Percentiles rank a stretch among this genome's conserved stretches.
phyloP scores from a whole-genome alignment of 148 eudicot genomes.

The Rhododendron vialii region DNA sequence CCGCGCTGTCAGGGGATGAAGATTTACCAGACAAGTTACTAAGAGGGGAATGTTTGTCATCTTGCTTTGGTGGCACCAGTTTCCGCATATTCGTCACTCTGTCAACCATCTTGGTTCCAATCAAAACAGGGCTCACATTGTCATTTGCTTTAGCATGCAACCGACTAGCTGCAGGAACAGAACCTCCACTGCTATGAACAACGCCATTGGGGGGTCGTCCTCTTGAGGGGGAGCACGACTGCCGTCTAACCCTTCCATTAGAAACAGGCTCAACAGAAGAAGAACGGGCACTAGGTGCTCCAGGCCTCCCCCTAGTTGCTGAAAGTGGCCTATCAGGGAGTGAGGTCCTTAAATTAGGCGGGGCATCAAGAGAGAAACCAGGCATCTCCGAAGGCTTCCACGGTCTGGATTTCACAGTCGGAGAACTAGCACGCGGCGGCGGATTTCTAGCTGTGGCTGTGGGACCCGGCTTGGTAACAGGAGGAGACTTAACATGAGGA shows the following conservation, averaged over 20 bases:
- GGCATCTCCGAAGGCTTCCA: constrained; percentile 99
- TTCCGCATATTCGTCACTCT: constrained; percentile 95
- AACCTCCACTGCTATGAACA: constrained; percentile 59
- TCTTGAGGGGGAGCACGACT: constrained; percentile 92
- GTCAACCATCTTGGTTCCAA: constrained; percentile 97
- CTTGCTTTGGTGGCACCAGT: constrained; percentile 78
- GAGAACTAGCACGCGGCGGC: constrained; percentile 63
- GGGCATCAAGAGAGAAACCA: constrained; percentile 84
- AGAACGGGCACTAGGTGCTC: constrained; percentile 63
- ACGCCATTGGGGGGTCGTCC: constrained; percentile 74
- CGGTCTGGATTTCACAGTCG: constrained; percentile 70
- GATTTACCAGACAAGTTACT: constrained; percentile 84
- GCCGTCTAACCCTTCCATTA: constrained; percentile 68
- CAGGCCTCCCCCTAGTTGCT: constrained; percentile 84
- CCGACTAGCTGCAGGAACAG: constrained; percentile 75
- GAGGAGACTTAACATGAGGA: constrained; percentile 47
- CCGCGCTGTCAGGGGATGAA: constrained; percentile 86
- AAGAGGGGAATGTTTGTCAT: constrained; percentile 72
- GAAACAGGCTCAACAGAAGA: constrained; percentile 69
- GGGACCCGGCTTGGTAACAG: constrained; percentile 47
- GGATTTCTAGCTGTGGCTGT: constrained; percentile 39
- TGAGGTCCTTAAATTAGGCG: constrained; percentile 88
- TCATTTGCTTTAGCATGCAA: constrained; percentile 70
- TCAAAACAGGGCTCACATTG: constrained; percentile 73
- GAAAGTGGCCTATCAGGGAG: constrained; percentile 85